Base-by-base conservation (phyloP, 768 basidiomycete species). In the Lentinula sp. region DNA sequence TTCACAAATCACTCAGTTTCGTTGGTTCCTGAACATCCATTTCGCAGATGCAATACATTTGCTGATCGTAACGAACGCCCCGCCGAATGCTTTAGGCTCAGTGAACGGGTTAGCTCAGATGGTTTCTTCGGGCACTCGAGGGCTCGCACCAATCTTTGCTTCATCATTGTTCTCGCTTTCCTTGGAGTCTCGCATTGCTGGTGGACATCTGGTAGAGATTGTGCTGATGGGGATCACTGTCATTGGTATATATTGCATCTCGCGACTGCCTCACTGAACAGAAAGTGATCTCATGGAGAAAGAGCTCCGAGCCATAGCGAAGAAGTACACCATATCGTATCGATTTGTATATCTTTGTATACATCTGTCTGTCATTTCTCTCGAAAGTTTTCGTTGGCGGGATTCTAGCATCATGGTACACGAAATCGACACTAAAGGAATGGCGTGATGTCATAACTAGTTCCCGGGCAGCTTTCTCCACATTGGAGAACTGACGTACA, bases 101-200 rank as follows among this genome's bases (percentile, higher is more conserved):
- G 76, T 77, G 13, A 85, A 84, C 62, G 83, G 85, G 2, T 62
- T 85, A 39, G 83, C 77, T 4, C 85, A 88, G 68, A 81, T 83
- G 67, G 67, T 78, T 6, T 74, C 76, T 2, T 82, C 80, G 0
- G 70, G 76, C 4, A 73, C 79, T 64, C 76, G 85, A 35, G 74
- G 83, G 0, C 66, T 86, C 7, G 82, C 81, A 1, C 86, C 85
- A 0, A 75, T 81, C 12, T 64, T 79, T 18, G 78, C 85, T 5
- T 79, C 83, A 2, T 85, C 85, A 0, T 69, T 87, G 15, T 87
- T 84, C 64, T 80, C 86, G 0, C 64, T 83, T 0, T 84, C 84
- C 0, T 53, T 81, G 7, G 71, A 83, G 60, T 67, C 67, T 42
- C 72, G 78, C 43, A 70, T 83, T 45, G 66, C 75, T 1, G 79